Percentiles rank a stretch among this genome's conserved stretches.
phyloP scores from a whole-genome alignment of 1,284 basidiomycete genomes.

The Trichosporon coremiiforme region DNA sequence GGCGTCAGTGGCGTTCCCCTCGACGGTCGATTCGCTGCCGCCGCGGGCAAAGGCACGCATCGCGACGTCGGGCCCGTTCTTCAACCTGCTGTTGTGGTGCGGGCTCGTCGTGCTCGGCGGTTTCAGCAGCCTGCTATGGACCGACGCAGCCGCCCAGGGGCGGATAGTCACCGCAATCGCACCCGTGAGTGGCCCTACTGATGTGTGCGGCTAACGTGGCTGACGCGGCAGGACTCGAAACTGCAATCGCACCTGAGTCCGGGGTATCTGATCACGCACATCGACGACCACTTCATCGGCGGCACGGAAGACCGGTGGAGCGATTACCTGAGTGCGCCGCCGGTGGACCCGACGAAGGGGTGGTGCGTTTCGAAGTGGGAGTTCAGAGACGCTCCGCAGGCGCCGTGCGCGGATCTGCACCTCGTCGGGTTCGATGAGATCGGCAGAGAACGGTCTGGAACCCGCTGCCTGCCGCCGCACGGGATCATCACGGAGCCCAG shows the following conservation, averaged over 20 bases:
- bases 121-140: constrained; percentile 38
- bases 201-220: neutral
- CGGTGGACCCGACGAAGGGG: neutral
- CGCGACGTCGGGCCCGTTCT: constrained; percentile 49
- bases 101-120: constrained; percentile 20
- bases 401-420: constrained; percentile 23
- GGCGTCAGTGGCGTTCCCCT: constrained; percentile 47
- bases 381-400: constrained; percentile 19
- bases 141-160: constrained; percentile 34
- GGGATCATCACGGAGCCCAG: constrained; percentile 34
- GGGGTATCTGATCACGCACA: constrained; percentile 46
- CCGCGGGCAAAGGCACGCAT: constrained; percentile 46
- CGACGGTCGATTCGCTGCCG: constrained; percentile 39
- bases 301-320: constrained; percentile 38
- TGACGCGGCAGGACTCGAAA: constrained; percentile 16
- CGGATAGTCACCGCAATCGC: constrained; percentile 40
- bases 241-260: constrained; percentile 31
- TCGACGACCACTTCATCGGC: constrained; percentile 45
- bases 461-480: constrained; percentile 42
- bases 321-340: constrained; percentile 34
- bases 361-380: constrained; percentile 28
- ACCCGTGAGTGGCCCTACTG: constrained; percentile 32
- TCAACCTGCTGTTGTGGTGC: constrained; percentile 48
- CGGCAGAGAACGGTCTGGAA: constrained; percentile 16
- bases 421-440: constrained; percentile 23